A percentile compares a stretch with the other conserved stretches of the same genome.
These are phyloP conservation scores for Mortierella sp. DNA, from an alignment of 371 early-diverging fungal species.

Conservation along the genomic window DNA sequence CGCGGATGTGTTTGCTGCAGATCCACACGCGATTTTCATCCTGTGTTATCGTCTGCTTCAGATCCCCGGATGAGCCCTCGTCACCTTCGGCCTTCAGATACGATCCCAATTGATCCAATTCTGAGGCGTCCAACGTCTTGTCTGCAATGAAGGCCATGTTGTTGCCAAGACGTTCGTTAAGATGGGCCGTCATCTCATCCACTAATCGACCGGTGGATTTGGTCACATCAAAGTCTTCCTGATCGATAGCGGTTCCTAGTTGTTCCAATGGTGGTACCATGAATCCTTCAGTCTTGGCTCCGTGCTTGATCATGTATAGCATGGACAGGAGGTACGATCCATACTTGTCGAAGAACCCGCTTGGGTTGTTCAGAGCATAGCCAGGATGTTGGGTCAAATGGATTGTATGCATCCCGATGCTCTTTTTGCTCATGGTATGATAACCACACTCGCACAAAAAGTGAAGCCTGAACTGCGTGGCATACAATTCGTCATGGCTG, in stretches of 20 bases:
- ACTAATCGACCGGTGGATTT: neutral
- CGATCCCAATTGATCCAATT: neutral
- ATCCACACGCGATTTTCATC: neutral
- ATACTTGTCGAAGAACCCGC: constrained; percentile 5
- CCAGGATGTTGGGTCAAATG: constrained; percentile 11
- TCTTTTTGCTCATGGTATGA: neutral
- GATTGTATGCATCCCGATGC: neutral
- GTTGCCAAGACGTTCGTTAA: neutral
- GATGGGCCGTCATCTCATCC: neutral
- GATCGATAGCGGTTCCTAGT: neutral
- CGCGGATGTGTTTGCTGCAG: too few relatives aligned
- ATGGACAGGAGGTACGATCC: constrained; percentile 5
- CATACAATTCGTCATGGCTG: neutral
- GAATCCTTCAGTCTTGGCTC: neutral
- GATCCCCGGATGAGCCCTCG: constrained; percentile 5
- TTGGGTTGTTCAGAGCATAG: neutral
- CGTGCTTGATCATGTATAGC: constrained; percentile 5
- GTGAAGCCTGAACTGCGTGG: neutral
- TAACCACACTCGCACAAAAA: constrained; percentile 6
- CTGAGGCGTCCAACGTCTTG: too few relatives aligned
- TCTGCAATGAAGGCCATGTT: too few relatives aligned
- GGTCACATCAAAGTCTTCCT: neutral
- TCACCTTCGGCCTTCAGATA: constrained; percentile 6
- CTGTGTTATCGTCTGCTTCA: neutral
- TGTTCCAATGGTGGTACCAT: neutral